phyloP scores from a whole-genome alignment of 176 grass and related monocot genomes.

The Musa itinerans region DNA sequence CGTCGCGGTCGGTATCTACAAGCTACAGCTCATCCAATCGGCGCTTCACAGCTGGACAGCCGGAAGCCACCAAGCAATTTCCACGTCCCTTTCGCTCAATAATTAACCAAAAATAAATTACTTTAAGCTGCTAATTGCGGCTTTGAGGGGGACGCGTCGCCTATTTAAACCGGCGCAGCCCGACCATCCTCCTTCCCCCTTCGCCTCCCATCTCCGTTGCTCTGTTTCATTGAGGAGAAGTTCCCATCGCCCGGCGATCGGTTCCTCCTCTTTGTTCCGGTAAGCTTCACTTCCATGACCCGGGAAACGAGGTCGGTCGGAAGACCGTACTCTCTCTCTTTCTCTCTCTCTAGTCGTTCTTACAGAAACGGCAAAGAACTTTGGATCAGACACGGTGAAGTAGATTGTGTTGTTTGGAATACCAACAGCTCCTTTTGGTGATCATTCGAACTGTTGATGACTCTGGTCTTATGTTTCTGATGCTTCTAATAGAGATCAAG shows the following conservation, averaged over 20 bases:
- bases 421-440: too few species aligned
- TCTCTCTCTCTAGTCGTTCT: too few species aligned
- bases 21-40: not conserved
- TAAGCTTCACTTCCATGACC: not conserved
- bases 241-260: too few species aligned
- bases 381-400: too few species aligned
- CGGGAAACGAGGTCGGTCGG: not conserved
- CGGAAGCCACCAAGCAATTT: not conserved
- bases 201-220: not conserved
- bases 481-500: constrained; percentile 11
- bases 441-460: not conserved
- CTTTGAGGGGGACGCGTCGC: not conserved
- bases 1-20: not conserved
- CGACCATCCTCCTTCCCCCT: not conserved
- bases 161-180: not conserved
- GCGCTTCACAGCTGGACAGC: not conserved
- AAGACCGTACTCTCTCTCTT: too few species aligned
- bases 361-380: too few species aligned
- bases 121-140: not conserved
- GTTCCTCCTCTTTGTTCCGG: not conserved
- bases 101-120: not conserved
- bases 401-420: too few species aligned
- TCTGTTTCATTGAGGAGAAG: not conserved
- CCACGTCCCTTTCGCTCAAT: not conserved
- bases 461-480: not conserved